Percentiles rank a stretch among this genome's conserved stretches.
phyloP scores from a whole-genome alignment of 2,329 filamentous ascomycete genomes.

The Gremmenia infestans region DNA sequence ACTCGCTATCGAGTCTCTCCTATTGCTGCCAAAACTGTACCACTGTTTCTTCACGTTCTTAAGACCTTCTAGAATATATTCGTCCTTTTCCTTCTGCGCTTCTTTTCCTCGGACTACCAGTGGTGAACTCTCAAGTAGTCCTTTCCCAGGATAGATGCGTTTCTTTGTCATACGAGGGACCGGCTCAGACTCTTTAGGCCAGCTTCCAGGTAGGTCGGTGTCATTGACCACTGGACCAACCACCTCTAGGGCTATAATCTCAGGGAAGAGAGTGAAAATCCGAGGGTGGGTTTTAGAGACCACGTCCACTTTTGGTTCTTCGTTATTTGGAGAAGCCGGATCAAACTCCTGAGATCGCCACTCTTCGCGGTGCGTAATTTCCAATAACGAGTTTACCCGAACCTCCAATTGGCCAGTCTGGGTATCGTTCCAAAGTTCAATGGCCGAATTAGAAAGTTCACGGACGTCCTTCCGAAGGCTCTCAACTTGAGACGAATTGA shows the following conservation, averaged over 20 bases:
- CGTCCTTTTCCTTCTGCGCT: background rate
- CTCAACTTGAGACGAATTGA: conserved; percentile 4
- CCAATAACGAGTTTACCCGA: background rate
- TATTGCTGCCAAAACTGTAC: background rate
- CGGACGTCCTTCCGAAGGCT: conserved; percentile 5
- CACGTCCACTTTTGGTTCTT: background rate
- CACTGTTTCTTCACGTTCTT: background rate
- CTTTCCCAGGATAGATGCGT: conserved; percentile 9
- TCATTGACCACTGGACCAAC: background rate
- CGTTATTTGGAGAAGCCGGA: background rate
- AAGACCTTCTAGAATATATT: background rate
- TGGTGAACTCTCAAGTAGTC: conserved; percentile 11
- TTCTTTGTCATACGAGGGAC: background rate
- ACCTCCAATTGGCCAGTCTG: conserved; percentile 9
- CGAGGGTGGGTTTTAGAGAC: background rate
- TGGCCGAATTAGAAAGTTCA: conserved; percentile 7
- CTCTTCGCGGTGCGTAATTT: background rate
- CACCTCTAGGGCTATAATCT: background rate
- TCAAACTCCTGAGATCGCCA: conserved; percentile 7
- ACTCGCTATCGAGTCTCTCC: conserved; percentile 1
- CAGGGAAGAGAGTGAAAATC: conserved; percentile 5
- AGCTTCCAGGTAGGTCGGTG: conserved; percentile 5
- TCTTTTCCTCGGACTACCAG: conserved; percentile 12
- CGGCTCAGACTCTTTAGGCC: background rate
- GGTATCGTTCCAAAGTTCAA: conserved; percentile 13